Conservation (phyloP, 768 basidiomycete genomes). For the Cystobasidium onofrii region DNA sequence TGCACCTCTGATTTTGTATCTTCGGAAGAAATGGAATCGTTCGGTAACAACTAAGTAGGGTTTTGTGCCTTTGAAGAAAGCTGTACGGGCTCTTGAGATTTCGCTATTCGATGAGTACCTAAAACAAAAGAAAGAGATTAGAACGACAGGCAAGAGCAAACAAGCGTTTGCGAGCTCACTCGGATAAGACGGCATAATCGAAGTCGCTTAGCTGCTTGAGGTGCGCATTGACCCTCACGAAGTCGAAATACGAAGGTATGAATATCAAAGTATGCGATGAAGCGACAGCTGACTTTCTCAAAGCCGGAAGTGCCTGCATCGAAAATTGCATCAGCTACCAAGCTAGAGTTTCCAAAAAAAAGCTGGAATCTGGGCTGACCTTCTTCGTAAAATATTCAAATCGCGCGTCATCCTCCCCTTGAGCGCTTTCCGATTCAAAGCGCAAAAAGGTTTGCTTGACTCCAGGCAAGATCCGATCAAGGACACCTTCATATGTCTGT, state of each 20-base stretch:
- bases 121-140: background rate
- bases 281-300: slow-evolving; percentile 87
- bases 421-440: slow-evolving; percentile 63
- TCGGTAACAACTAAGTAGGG: slow-evolving; percentile 85
- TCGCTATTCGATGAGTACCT: slow-evolving; percentile 91
- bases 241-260: slow-evolving; percentile 92
- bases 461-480: slow-evolving; percentile 63
- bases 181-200: slow-evolving; percentile 75
- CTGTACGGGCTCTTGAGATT: slow-evolving; percentile 82
- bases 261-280: slow-evolving; percentile 80
- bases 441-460: slow-evolving; percentile 71
- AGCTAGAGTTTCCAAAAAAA: no score
- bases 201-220: slow-evolving; percentile 65
- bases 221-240: slow-evolving; percentile 79
- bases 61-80: slow-evolving; percentile 80
- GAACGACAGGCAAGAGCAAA: background rate
- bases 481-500: slow-evolving; percentile 60
- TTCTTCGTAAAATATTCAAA: slow-evolving; percentile 81
- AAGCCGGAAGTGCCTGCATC: slow-evolving; percentile 65
- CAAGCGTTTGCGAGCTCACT: slow-evolving; percentile 52
- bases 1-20: slow-evolving; percentile 87
- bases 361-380: slow-evolving; percentile 49
- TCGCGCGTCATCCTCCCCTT: slow-evolving; percentile 75
- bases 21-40: slow-evolving; percentile 93
- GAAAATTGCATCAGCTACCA: background rate